phyloP scores from a whole-genome alignment of 2,329 filamentous ascomycete species.

The Penicillium sp. region DNA sequence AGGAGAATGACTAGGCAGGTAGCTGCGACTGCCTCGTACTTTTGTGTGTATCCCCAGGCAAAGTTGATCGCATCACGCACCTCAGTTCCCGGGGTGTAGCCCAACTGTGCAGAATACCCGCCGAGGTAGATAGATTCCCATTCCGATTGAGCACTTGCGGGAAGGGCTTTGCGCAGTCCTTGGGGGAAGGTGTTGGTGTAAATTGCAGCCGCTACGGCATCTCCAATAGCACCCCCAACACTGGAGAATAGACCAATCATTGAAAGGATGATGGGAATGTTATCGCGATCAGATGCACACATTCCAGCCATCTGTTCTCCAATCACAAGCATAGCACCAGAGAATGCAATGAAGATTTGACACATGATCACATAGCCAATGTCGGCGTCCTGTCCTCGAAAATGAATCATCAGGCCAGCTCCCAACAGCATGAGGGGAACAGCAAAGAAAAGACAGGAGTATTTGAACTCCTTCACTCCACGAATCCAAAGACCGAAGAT shows the following conservation, averaged over 20 bases:
- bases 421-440: conserved; percentile 54
- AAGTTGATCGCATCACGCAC: conserved; percentile 36
- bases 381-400: conserved; percentile 49
- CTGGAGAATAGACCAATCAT: conserved; percentile 34
- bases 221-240: conserved; percentile 36
- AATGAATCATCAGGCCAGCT: conserved; percentile 56
- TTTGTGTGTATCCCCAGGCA: conserved; percentile 36
- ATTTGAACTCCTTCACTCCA: conserved; percentile 54
- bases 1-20: conserved; percentile 25
- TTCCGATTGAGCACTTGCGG: conserved; percentile 16
- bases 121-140: conserved; percentile 24
- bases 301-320: conserved; percentile 60
- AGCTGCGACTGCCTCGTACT: conserved; percentile 28
- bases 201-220: conserved; percentile 25
- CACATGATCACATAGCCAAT: conserved; percentile 55
- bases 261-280: conserved; percentile 50
- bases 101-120: conserved; percentile 28
- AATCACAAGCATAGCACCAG: conserved; percentile 55
- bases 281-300: conserved; percentile 54
- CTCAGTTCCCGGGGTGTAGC: conserved; percentile 27
- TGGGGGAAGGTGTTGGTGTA: conserved; percentile 23
- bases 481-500: conserved; percentile 54
- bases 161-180: conserved; percentile 13
- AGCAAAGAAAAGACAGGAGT: conserved; percentile 51
- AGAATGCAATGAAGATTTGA: conserved; percentile 56